Conservation (phyloP, 2,329 filamentous ascomycete species). For the Didymella exigua region DNA sequence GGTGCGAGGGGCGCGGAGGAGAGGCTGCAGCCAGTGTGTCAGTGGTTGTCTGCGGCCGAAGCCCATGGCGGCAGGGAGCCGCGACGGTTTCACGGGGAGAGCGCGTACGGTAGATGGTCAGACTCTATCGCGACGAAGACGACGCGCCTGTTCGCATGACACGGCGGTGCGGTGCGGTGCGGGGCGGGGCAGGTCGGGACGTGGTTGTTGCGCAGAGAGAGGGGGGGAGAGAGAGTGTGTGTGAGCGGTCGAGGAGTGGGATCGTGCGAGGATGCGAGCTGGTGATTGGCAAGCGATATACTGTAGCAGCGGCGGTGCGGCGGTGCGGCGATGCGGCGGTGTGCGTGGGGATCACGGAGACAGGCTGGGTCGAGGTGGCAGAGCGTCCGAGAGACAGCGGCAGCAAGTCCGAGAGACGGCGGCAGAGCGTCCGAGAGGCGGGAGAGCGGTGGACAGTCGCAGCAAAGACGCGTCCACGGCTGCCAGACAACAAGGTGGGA, state of each 20-base stretch:
- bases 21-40: slow-evolving; percentile 39
- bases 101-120: slow-evolving; percentile 29
- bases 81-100: slow-evolving; percentile 13
- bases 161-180: slow-evolving; percentile 21
- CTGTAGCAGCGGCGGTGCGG: slow-evolving; percentile 24
- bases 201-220: too few relatives aligned
- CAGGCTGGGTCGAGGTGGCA: background rate
- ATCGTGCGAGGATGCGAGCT: slow-evolving; percentile 37
- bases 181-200: slow-evolving; percentile 5
- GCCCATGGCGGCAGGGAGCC: background rate
- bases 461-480: background rate
- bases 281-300: slow-evolving; percentile 39
- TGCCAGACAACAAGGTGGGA: background rate
- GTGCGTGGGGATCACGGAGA: slow-evolving; percentile 14
- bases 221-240: background rate
- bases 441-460: background rate
- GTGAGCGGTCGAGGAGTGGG: slow-evolving; percentile 13
- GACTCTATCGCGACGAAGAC: slow-evolving; percentile 15
- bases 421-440: background rate
- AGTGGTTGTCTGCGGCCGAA: slow-evolving; percentile 25
- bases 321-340: background rate
- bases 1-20: slow-evolving; percentile 36
- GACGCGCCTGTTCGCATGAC: slow-evolving; percentile 36
- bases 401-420: background rate
- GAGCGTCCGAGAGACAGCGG: background rate